These are phyloP conservation scores for Backusella tuberculispora DNA, from an alignment of 192 early-diverging fungal genomes.

Conservation along the genomic window DNA sequence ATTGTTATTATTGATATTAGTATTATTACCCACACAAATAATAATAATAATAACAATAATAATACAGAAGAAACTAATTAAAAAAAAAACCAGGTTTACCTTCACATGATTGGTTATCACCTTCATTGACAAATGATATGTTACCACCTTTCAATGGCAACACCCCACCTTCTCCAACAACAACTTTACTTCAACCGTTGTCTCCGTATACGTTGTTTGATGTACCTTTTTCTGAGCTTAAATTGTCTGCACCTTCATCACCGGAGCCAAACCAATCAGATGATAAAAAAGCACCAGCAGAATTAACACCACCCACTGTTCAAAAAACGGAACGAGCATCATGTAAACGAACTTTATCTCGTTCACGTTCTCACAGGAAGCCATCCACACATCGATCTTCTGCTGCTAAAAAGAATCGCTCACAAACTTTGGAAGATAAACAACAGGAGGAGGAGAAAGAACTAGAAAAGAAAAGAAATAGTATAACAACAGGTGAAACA, in stretches of 20 bases:
- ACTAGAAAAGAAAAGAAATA: too few species aligned
- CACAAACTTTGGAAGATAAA: not conserved
- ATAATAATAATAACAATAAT: constrained; percentile 3
- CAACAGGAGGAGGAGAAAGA: not conserved
- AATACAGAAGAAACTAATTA: constrained; percentile 9
- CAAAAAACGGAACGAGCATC: constrained; percentile 7
- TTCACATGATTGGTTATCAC: constrained; percentile 18
- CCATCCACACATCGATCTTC: constrained; percentile 13
- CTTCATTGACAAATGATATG: not conserved
- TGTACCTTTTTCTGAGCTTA: constrained; percentile 33
- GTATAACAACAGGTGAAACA: not conserved
- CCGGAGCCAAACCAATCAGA: constrained; percentile 25
- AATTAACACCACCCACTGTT: constrained; percentile 8
- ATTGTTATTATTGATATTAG: not conserved
- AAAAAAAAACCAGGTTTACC: constrained; percentile 17
- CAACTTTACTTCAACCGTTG: constrained; percentile 10
- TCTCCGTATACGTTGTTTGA: constrained; percentile 33
- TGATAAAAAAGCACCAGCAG: constrained; percentile 14
- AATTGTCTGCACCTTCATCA: constrained; percentile 29
- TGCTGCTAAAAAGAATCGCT: constrained; percentile 34
- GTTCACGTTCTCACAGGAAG: constrained; percentile 11
- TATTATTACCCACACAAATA: not conserved
- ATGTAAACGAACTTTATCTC: constrained; percentile 17
- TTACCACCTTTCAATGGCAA: constrained; percentile 4
- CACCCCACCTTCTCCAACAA: constrained; percentile 23